Base-by-base conservation (phyloP, 352 stramenopile genomes). In the Phytopythium litorale region DNA sequence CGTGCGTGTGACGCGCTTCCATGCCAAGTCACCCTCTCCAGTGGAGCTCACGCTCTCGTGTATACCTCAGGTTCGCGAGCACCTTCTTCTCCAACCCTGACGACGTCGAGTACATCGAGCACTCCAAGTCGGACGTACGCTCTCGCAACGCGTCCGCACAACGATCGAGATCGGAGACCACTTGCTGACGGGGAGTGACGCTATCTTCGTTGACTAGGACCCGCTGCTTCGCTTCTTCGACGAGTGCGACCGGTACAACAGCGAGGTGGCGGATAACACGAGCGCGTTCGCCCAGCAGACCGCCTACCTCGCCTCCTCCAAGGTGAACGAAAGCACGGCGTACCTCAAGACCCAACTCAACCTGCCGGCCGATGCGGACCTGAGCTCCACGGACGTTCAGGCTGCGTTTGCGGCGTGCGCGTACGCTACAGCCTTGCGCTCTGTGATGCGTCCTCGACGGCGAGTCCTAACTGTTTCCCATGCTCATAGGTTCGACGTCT, bases 151-250 rank as follows among this genome's bases (percentile, higher is more conserved):
- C 19, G 6, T 38, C 49, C 30, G 5, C n/a, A 13, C 25, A 18
- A 28, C 12, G 30, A 28, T 28, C 49, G 0, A 12, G 33, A 38
- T 12, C 11, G 16, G 28, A 28, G 25, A 28, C 12, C 9, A 0
- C 16, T 56, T 54, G 48, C 30, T 45, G 18, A 45, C 38, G 7
- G 2, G 13, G 15, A 45, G 1, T 19, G 8, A 48, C 42, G 42
- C 8, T 38, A 12, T 8, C 3, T 48, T 8, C 42, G 12, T 25
- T 48, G 42, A 23, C 6, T 45, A 88, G 78, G 80, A 91, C 48
- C 68, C 56, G 7, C 51, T 87, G 8, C 53, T 90, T 42, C 81
- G 84, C 16, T 93, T 91, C 72, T 91, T 80, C 63, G 81, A 91
- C 57, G 66, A 72, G 30, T 93, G 84, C 52, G 67, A 73, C 19